Percentiles rank a stretch among this genome's conserved stretches.
phyloP scores from a whole-genome alignment of 257 asterid species.

The Echium plantagineum region DNA sequence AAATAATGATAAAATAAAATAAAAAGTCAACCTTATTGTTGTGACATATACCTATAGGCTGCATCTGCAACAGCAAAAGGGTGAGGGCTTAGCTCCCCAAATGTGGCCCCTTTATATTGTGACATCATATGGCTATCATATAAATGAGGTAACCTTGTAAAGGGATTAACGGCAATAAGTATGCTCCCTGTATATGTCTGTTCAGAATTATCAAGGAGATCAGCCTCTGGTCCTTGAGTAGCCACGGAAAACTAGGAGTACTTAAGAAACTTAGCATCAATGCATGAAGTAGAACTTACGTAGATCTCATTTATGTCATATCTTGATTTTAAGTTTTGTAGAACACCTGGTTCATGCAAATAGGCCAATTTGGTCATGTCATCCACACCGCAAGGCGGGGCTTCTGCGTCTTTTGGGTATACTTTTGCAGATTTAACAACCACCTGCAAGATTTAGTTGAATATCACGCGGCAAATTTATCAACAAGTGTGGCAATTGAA shows the following conservation, averaged over 20 bases:
- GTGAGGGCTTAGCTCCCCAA: constrained; percentile 69
- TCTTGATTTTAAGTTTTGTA: constrained; percentile 73
- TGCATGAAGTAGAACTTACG: constrained; percentile 34
- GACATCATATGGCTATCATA: constrained; percentile 90
- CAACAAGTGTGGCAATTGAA: neutral
- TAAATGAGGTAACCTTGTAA: constrained; percentile 61
- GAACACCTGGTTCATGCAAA: constrained; percentile 97
- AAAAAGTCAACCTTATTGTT: constrained; percentile 2
- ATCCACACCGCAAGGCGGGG: constrained; percentile 99
- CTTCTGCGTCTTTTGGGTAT: constrained; percentile 87
- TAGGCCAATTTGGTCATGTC: constrained; percentile 98
- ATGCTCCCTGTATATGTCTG: constrained; percentile 97
- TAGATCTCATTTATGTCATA: constrained; percentile 96
- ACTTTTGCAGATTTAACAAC: constrained; percentile 62
- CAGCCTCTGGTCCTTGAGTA: constrained; percentile 11
- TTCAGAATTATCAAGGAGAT: constrained; percentile 13
- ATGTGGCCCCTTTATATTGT: constrained; percentile 33
- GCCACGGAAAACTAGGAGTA: constrained; percentile 2
- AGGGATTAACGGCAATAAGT: constrained; percentile 71
- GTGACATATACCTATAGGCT: constrained; percentile 68
- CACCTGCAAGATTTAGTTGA: constrained; percentile 38
- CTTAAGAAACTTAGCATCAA: constrained; percentile 7
- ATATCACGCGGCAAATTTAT: too few relatives aligned
- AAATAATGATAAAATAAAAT: neutral
- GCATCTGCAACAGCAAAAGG: constrained; percentile 99